Conservation (phyloP, 1,139 yeast genomes). For the Arxiozyma slooffiae region DNA sequence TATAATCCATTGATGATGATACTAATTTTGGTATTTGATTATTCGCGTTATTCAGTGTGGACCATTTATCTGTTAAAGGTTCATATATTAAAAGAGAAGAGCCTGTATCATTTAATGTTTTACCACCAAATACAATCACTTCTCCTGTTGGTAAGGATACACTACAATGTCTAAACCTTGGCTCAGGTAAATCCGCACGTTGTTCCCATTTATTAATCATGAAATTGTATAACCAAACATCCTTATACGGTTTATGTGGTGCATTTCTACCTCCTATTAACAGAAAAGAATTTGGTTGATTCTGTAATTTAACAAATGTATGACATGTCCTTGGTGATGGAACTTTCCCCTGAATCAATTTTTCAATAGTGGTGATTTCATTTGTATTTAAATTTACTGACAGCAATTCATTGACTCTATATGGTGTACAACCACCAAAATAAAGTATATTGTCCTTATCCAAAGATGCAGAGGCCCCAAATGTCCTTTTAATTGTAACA, state of each 20-base stretch:
- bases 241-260: conserved; percentile 42
- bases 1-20: conserved; percentile 15
- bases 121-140: conserved; percentile 50
- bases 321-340: conserved; percentile 52
- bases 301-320: conserved; percentile 34
- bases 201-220: conserved; percentile 31
- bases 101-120: conserved; percentile 32
- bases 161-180: conserved; percentile 48
- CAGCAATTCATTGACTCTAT: conserved; percentile 15
- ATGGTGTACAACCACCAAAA: conserved; percentile 38
- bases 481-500: conserved; percentile 35
- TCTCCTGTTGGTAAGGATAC: conserved; percentile 31
- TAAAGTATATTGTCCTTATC: conserved; percentile 15
- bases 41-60: background rate
- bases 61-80: background rate
- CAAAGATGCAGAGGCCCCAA: conserved; percentile 31
- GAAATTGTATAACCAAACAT: conserved; percentile 32
- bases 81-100: conserved; percentile 18
- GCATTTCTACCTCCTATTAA: conserved; percentile 64
- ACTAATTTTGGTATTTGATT: background rate
- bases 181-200: conserved; percentile 33
- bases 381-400: conserved; percentile 10
- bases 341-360: conserved; percentile 6
- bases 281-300: conserved; percentile 22
- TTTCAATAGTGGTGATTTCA: conserved; percentile 4